Evolutionary conservation across 2,329 filamentous ascomycete species (phyloP).

Genomic region (Hypoxylon sp.): DNA sequence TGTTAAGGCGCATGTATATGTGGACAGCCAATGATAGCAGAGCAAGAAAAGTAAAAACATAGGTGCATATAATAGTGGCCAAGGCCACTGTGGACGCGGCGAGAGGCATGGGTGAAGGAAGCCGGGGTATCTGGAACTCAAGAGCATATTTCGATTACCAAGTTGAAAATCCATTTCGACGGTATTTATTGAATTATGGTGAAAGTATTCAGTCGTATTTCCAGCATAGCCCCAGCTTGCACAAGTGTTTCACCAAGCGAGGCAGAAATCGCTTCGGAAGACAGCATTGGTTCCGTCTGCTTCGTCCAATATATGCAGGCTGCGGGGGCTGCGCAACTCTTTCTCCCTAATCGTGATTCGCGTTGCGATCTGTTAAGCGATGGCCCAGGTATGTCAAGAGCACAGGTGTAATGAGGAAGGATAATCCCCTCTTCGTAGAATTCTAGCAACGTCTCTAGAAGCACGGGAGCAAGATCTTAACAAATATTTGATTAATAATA

Average conservation of each 20-base stretch:
- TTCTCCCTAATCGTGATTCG: neutral
- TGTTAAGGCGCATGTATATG: neutral
- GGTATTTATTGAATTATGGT: neutral
- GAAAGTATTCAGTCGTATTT: neutral
- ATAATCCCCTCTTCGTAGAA: neutral
- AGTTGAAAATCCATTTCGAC: too few relatives aligned
- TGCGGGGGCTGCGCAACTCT: neutral
- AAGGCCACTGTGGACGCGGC: slow-evolving; percentile 52
- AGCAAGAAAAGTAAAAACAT: slow-evolving; percentile 22
- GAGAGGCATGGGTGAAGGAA: slow-evolving; percentile 7
- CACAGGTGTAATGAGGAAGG: neutral
- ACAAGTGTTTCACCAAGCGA: neutral
- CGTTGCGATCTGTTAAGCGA: neutral
- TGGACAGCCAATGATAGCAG: slow-evolving; percentile 20
- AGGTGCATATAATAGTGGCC: slow-evolving; percentile 45
- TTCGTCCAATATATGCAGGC: slow-evolving; percentile 8
- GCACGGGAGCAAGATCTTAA: neutral
- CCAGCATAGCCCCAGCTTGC: neutral
- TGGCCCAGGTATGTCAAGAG: neutral
- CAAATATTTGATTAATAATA: neutral
- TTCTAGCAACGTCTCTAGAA: neutral
- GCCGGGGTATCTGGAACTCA: neutral
- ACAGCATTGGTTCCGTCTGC: neutral
- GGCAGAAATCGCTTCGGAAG: neutral
- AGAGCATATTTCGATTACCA: neutral